Conservation (phyloP, 441 rosid genomes). For the Pelargonium citronellum region DNA sequence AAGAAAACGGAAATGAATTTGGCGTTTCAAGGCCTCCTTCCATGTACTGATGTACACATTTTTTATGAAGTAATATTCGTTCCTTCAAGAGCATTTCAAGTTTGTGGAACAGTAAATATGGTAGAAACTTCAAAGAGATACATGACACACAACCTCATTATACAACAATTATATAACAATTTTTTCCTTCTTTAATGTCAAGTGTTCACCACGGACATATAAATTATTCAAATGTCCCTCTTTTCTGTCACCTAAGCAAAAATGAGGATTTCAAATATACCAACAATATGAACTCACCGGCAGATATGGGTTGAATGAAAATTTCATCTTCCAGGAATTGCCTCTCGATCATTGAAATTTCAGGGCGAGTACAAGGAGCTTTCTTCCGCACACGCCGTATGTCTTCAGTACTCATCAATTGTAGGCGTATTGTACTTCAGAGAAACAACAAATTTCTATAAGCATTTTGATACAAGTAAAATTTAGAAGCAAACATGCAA, state of each 20-base stretch:
- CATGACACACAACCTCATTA: not conserved
- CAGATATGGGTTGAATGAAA: constrained; percentile 52
- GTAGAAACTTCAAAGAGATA: not conserved
- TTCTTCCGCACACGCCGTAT: constrained; percentile 91
- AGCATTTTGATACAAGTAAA: constrained; percentile 18
- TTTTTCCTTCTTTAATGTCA: too few relatives aligned
- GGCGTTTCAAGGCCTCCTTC: not conserved
- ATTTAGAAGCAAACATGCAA: not conserved
- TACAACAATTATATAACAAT: too few relatives aligned
- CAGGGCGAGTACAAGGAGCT: constrained; percentile 91
- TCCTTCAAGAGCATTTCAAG: not conserved
- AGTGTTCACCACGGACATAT: too few relatives aligned
- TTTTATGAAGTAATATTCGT: not conserved
- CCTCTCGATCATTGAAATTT: constrained; percentile 76
- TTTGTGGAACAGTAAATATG: not conserved
- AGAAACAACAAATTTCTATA: constrained; percentile 24
- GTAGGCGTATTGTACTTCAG: constrained; percentile 77
- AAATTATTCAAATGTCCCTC: not conserved
- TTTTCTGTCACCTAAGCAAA: not conserved
- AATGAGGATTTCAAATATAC: not conserved
- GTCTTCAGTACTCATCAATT: constrained; percentile 77
- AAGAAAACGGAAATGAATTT: not conserved
- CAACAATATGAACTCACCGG: constrained; percentile 53
- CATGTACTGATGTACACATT: not conserved
- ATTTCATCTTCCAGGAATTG: constrained; percentile 68